phyloP scores from a whole-genome alignment of 2,329 filamentous ascomycete species.

The Monosporascus sp. region DNA sequence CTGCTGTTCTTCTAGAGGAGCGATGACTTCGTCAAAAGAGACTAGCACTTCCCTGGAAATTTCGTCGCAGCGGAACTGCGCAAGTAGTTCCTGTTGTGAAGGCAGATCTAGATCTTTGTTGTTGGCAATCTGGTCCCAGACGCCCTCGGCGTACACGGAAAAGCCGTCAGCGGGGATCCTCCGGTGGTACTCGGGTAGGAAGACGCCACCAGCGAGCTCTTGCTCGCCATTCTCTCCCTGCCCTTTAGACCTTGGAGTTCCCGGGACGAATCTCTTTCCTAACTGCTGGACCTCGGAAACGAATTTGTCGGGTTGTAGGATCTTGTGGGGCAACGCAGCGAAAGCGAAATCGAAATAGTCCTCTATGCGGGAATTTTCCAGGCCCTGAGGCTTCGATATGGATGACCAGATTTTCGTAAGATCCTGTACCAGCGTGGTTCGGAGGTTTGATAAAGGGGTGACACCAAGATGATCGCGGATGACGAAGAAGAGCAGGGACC shows the following conservation, averaged over 20 bases:
- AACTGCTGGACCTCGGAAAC: conserved; percentile 73
- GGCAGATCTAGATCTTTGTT: conserved; percentile 97
- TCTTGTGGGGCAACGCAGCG: conserved; percentile 91
- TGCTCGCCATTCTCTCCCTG: conserved; percentile 60
- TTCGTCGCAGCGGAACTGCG: conserved; percentile 96
- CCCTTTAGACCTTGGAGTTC: conserved; percentile 64
- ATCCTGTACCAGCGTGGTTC: conserved; percentile 85
- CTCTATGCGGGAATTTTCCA: conserved; percentile 84
- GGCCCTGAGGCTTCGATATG: conserved; percentile 82
- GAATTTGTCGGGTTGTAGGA: conserved; percentile 90
- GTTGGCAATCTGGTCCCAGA: conserved; percentile 98
- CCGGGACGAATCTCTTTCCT: conserved; percentile 74
- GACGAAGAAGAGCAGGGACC: conserved; percentile 95
- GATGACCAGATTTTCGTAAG: conserved; percentile 87
- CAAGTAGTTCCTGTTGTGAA: conserved; percentile 92
- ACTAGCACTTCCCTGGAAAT: conserved; percentile 85
- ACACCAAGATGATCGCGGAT: conserved; percentile 94
- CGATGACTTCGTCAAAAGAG: conserved; percentile 74
- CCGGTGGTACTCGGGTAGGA: conserved; percentile 90
- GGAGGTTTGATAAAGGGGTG: conserved; percentile 84
- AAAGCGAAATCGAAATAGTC: conserved; percentile 99
- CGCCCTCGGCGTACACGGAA: conserved; percentile 82
- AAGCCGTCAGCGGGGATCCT: conserved; percentile 97
- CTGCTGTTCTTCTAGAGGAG: conserved; percentile 82
- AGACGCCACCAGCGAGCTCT: conserved; percentile 72